These are phyloP conservation scores for Phialophora tarda DNA, from an alignment of 2,329 filamentous ascomycete genomes.

Conservation along the genomic window DNA sequence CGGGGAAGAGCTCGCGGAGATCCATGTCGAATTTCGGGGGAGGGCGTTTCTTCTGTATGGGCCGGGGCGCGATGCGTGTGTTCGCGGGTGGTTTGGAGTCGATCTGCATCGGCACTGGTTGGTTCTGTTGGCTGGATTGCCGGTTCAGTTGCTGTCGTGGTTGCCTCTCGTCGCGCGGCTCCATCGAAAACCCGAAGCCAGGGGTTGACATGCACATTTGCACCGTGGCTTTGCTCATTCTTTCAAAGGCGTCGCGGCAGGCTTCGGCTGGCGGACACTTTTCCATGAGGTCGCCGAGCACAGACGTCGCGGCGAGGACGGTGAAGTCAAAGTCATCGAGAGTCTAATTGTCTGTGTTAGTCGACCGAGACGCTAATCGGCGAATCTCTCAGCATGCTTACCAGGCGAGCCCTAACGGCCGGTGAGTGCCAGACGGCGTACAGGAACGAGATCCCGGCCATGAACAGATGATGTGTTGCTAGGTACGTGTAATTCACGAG, in stretches of 20 bases:
- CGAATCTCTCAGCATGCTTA: slow-evolving; percentile 55
- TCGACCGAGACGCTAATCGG: background rate
- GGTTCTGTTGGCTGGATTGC: slow-evolving; percentile 45
- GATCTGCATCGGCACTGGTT: slow-evolving; percentile 35
- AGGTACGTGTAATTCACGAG: slow-evolving; percentile 96
- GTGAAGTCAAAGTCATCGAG: slow-evolving; percentile 99
- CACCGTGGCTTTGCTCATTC: slow-evolving; percentile 93
- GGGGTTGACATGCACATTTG: slow-evolving; percentile 91
- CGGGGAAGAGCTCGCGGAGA: slow-evolving; percentile 58
- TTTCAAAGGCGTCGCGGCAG: slow-evolving; percentile 90
- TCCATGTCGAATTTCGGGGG: slow-evolving; percentile 65
- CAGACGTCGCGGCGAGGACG: slow-evolving; percentile 88
- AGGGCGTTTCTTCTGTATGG: slow-evolving; percentile 45
- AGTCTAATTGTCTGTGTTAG: slow-evolving; percentile 54
- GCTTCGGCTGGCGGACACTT: slow-evolving; percentile 95
- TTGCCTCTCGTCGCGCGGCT: slow-evolving; percentile 23
- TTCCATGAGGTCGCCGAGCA: slow-evolving; percentile 87
- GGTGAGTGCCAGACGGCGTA: slow-evolving; percentile 98
- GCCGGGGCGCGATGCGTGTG: slow-evolving; percentile 26
- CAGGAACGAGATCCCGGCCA: slow-evolving; percentile 93
- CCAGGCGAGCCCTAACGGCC: slow-evolving; percentile 81
- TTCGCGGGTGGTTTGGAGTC: slow-evolving; percentile 25
- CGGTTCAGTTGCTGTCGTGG: slow-evolving; percentile 41
- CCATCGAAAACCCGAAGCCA: slow-evolving; percentile 66
- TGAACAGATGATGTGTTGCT: slow-evolving; percentile 94